phyloP scores from a whole-genome alignment of 2,329 filamentous ascomycete genomes.

The Xylaria sp. region DNA sequence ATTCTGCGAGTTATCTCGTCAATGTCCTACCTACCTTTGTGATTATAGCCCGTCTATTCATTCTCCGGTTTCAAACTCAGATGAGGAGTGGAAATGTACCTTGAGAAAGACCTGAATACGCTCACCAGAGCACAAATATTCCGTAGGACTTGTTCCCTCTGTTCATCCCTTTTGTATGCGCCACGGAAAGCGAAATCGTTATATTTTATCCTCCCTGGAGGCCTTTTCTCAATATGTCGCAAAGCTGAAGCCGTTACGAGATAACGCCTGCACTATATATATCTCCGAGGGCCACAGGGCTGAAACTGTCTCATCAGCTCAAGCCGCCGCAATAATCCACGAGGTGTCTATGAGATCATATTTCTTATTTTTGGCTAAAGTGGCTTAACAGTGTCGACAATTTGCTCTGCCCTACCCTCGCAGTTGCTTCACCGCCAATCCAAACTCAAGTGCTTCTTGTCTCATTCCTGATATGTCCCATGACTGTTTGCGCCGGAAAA shows the following conservation, averaged over 20 bases:
- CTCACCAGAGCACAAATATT: too few relatives aligned
- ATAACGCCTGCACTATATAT: conserved; percentile 13
- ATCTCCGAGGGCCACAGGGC: neutral
- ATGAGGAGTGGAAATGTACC: neutral
- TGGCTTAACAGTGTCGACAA: conserved; percentile 10
- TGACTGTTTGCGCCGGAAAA: neutral
- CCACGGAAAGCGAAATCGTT: conserved; percentile 21
- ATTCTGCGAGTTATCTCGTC: neutral
- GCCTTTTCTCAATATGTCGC: neutral
- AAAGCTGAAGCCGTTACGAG: neutral
- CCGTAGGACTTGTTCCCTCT: neutral
- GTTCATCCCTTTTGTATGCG: neutral
- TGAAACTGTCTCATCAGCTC: conserved; percentile 15
- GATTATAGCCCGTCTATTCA: neutral
- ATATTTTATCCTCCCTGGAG: neutral
- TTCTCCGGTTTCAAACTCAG: neutral
- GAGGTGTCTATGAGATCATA: neutral
- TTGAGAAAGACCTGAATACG: neutral
- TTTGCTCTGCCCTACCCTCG: neutral
- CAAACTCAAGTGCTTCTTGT: neutral
- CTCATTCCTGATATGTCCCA: neutral
- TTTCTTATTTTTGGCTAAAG: conserved; percentile 1
- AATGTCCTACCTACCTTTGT: neutral
- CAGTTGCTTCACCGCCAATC: conserved; percentile 3
- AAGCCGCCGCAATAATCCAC: neutral